Percentiles rank a stretch among this genome's conserved stretches.
These are phyloP conservation scores for Aeschynomene evenia DNA, from an alignment of 306 rosid species.

Conservation along the genomic window DNA sequence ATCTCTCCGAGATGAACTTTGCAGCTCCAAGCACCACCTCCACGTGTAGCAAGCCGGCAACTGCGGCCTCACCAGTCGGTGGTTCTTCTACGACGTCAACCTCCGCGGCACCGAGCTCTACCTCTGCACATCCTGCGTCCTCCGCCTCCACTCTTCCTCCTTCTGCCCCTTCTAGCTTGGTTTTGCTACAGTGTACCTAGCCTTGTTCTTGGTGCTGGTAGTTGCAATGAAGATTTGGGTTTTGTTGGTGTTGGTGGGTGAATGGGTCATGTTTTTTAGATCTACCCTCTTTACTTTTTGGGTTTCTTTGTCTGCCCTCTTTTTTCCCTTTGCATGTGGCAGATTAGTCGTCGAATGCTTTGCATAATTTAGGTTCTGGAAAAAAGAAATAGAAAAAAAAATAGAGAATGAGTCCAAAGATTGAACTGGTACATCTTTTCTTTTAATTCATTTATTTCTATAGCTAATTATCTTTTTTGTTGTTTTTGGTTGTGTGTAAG, in stretches of 20 bases:
- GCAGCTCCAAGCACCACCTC: background rate
- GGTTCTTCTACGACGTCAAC: slow-evolving; percentile 53
- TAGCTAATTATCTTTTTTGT: too few species aligned
- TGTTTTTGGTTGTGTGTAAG: background rate
- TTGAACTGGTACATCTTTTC: slow-evolving; percentile 36
- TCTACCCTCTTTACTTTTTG: background rate
- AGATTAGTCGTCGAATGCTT: slow-evolving; percentile 45
- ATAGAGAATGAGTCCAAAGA: too few species aligned
- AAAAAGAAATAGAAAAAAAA: too few species aligned
- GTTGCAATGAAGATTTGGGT: slow-evolving; percentile 37
- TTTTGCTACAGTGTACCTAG: slow-evolving; percentile 37
- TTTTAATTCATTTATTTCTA: slow-evolving; percentile 19
- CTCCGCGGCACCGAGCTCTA: slow-evolving; percentile 51
- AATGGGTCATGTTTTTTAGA: slow-evolving; percentile 36
- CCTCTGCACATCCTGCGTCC: slow-evolving; percentile 86
- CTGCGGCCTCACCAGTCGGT: slow-evolving; percentile 45
- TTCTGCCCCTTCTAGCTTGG: slow-evolving; percentile 77
- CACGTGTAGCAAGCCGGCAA: slow-evolving; percentile 52
- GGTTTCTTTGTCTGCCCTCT: background rate
- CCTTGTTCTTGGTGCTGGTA: slow-evolving; percentile 33
- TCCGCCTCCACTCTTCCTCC: slow-evolving; percentile 60
- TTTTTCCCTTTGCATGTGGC: slow-evolving; percentile 55
- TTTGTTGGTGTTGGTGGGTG: slow-evolving; percentile 17
- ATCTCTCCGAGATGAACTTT: background rate
- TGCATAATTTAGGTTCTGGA: slow-evolving; percentile 42